Evolutionary conservation across 768 basidiomycete genomes (phyloP).

Genomic region (Tylopilus plumbeoviolaceoides): DNA sequence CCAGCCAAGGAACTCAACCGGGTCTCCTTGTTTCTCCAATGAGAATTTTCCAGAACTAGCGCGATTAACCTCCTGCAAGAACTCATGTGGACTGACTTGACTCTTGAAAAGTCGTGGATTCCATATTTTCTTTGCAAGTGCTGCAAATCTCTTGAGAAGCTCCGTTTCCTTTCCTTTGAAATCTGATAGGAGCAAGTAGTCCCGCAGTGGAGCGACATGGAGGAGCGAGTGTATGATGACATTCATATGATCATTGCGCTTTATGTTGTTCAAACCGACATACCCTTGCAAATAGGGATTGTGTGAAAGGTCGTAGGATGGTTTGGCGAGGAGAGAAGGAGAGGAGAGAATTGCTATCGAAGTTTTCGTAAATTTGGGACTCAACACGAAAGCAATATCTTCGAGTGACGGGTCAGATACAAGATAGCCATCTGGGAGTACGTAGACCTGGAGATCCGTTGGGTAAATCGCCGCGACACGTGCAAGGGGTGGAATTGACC

Average conservation of each 20-base stretch:
- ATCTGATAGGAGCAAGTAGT: constrained; percentile 77
- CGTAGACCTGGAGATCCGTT: constrained; percentile 71
- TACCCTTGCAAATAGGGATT: constrained; percentile 89
- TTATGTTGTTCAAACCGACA: constrained; percentile 97
- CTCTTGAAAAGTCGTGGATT: constrained; percentile 95
- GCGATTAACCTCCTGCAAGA: constrained; percentile 92
- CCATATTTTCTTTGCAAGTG: constrained; percentile 91
- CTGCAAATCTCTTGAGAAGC: constrained; percentile 81
- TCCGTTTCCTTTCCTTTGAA: constrained; percentile 77
- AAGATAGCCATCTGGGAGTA: constrained; percentile 93
- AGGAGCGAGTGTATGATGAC: constrained; percentile 92
- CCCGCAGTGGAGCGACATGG: constrained; percentile 86
- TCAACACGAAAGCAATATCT: constrained; percentile 88
- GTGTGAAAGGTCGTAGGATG: constrained; percentile 80
- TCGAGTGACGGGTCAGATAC: constrained; percentile 96
- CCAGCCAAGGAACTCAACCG: constrained; percentile 95
- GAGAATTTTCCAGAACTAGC: constrained; percentile 89
- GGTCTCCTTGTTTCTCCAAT: constrained; percentile 92
- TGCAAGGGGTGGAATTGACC: constrained; percentile 35
- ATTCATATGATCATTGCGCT: constrained; percentile 96
- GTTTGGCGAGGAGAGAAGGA: constrained; percentile 56
- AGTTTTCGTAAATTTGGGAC: constrained; percentile 74
- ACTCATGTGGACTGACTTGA: constrained; percentile 98
- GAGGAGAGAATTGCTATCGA: constrained; percentile 55
- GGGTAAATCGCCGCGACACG: constrained; percentile 17